These are phyloP conservation scores for Kalaharituber pfeilii DNA, from an alignment of 2,329 filamentous ascomycete species.

Conservation along the genomic window DNA sequence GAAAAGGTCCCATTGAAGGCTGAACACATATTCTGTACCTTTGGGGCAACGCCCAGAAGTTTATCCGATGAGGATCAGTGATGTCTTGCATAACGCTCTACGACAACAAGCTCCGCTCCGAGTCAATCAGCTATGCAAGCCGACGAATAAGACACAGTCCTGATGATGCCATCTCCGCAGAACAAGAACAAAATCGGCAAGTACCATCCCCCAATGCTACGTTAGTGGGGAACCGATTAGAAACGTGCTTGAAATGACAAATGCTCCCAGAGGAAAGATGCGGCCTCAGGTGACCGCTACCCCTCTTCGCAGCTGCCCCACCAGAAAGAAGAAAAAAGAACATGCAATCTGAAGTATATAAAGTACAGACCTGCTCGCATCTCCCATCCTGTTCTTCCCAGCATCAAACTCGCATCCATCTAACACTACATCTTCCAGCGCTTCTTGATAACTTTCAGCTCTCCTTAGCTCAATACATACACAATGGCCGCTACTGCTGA, in stretches of 20 bases:
- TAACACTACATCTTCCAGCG: background rate
- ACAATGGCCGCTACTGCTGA: background rate
- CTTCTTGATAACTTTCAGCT: background rate
- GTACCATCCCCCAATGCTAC: background rate
- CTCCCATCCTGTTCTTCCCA: background rate
- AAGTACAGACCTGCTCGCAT: too few relatives aligned
- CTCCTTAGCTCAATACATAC: background rate
- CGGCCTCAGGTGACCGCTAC: background rate
- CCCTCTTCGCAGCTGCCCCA: conserved; percentile 42
- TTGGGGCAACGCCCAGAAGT: background rate
- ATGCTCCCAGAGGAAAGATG: background rate
- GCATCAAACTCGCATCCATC: background rate
- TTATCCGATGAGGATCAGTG: background rate
- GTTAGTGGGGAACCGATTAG: background rate
- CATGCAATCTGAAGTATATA: background rate
- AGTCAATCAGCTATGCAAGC: background rate
- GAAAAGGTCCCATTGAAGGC: too few relatives aligned
- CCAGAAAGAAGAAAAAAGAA: background rate
- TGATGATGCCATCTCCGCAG: background rate
- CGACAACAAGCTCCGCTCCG: background rate
- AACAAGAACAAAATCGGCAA: background rate
- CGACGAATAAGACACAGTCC: background rate
- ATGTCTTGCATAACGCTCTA: background rate
- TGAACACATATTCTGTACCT: too few relatives aligned
- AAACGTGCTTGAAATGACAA: background rate